These are phyloP conservation scores for Gracilaria domingensis DNA, from an alignment of 23 red algal genomes.

Conservation along the genomic window DNA sequence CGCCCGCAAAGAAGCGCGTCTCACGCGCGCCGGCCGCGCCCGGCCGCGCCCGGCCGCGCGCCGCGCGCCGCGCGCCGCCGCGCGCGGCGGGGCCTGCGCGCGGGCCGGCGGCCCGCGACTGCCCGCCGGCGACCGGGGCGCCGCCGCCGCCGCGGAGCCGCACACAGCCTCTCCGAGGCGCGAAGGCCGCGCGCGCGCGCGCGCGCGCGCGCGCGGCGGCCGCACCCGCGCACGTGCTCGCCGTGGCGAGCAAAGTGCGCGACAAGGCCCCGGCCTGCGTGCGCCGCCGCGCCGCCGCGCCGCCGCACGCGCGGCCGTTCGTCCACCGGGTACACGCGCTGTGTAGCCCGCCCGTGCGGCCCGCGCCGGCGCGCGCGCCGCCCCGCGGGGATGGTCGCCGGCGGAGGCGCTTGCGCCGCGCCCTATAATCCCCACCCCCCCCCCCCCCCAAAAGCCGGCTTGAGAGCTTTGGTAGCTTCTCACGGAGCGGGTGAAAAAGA, in stretches of 20 bases:
- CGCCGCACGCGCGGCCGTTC: background rate
- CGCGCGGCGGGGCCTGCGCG: background rate
- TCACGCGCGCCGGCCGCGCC: background rate
- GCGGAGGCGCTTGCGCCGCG: background rate
- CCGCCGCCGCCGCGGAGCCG: background rate
- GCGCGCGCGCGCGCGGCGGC: background rate
- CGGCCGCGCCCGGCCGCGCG: background rate
- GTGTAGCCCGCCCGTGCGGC: no score
- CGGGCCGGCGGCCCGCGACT: background rate
- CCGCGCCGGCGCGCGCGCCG: background rate
- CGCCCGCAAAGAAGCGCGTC: background rate
- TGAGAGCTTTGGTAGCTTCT: background rate
- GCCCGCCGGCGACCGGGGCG: background rate
- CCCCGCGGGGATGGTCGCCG: background rate
- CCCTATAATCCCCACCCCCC: background rate
- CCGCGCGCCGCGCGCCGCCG: background rate
- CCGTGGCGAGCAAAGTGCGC: background rate
- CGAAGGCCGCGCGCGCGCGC: background rate
- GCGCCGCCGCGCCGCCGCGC: background rate
- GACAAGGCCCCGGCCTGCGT: slow-evolving; percentile 12
- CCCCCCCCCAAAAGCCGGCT: slow-evolving; percentile 30
- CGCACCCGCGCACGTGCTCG: background rate
- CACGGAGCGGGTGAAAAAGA: slow-evolving; percentile 72
- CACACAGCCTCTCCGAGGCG: background rate
- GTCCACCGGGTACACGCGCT: no score